Evolutionary conservation across 345 rosid genomes (phyloP), one percentile per base, ranked within the genome.

Genomic region (Rhizophora apiculata): DNA sequence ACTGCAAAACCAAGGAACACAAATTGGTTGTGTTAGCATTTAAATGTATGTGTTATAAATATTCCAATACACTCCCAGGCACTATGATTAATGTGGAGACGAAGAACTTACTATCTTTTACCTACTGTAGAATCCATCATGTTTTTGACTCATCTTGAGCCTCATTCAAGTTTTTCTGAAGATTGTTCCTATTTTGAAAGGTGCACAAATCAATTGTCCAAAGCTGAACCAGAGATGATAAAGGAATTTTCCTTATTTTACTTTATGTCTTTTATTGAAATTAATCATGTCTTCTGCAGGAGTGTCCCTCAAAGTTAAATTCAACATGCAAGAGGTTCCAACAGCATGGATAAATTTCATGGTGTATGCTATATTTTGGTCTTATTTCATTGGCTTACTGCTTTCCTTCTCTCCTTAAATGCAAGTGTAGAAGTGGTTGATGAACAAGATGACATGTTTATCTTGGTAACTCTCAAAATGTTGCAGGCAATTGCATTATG

Each of bases 401-500:
- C n/a, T 20, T 0, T 24, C 1, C 26, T 60, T 32, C 65, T 64
- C 52, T 59, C 15, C 57, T 29, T 58, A 61, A 30, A 52, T 64
- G 60, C 86, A 93, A 96, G 98, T 71, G 96, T 74, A 68, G 70
- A 85, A 70, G 94, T 91, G 73, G 96, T 93, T 74, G 86, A 80
- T 4, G 94, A 93, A 77, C 83, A 86, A 76, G 98, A 93, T 72
- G 98, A 93, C 80, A 72, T 91, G 69, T 93, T 86, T 69, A 85
- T 91, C 78, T 82, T 91, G 77, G 90, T 89, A 72, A 94, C 95
- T 80, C 97, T 97, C 96, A 93, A 81, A 93, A 91, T 76, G 98
- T 91, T 5, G 91, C 88, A 46, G 97, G 98, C 32, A 93, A 93
- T 67, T 91, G 98, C 68, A 93, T 93, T 57, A 91, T 91, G 63